phyloP scores from a whole-genome alignment of 257 asterid genomes.

The Solanum stenotomum region DNA sequence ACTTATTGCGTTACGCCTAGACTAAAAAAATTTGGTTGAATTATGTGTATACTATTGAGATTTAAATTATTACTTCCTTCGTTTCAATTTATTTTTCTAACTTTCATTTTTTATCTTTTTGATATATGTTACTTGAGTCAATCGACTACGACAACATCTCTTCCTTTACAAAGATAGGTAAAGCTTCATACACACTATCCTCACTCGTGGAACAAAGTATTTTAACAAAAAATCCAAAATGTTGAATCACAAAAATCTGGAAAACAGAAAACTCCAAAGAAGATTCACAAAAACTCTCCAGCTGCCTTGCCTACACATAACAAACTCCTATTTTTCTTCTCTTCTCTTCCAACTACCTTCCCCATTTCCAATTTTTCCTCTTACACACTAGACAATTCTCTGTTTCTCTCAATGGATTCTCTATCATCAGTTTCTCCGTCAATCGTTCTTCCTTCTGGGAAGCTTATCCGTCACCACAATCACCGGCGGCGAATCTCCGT shows the following conservation, averaged over 20 bases:
- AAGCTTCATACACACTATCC: too few species aligned
- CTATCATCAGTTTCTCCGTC: constrained; percentile 52
- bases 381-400: neutral
- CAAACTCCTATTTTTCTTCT: neutral
- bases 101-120: too few species aligned
- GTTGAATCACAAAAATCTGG: constrained; percentile 16
- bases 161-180: too few species aligned
- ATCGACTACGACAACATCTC: too few species aligned
- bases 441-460: constrained; percentile 39
- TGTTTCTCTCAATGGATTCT: constrained; percentile 41
- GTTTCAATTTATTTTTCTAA: too few species aligned
- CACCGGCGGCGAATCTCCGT: constrained; percentile 28
- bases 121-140: too few species aligned
- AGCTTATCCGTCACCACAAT: constrained; percentile 20
- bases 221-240: neutral
- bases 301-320: neutral
- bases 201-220: too few species aligned
- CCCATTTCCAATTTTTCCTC: neutral
- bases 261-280: neutral
- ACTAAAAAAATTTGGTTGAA: neutral
- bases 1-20: neutral
- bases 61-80: too few species aligned
- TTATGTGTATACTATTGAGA: too few species aligned
- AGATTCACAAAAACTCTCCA: neutral
- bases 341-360: neutral